Conservation (phyloP, 306 rosid genomes). For the Prunus padus region DNA sequence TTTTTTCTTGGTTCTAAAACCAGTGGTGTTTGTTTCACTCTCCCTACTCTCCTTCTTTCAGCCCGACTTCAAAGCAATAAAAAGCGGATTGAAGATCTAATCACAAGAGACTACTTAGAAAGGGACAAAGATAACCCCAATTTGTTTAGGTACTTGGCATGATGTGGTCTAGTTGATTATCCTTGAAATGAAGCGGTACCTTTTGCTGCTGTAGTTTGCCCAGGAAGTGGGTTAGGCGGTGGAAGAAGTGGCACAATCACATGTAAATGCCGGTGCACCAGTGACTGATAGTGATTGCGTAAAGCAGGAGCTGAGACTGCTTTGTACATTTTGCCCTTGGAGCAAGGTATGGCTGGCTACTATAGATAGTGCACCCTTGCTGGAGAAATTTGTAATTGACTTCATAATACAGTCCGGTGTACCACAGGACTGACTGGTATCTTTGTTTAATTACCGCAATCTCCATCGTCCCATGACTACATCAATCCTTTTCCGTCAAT, state of each 20-base stretch:
- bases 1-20: slow-evolving; percentile 3
- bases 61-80: slow-evolving; percentile 94
- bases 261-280: background rate
- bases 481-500: slow-evolving; percentile 20
- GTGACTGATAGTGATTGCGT: slow-evolving; percentile 33
- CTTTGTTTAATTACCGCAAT: background rate
- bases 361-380: slow-evolving; percentile 34
- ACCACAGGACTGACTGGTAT: slow-evolving; percentile 21
- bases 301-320: slow-evolving; percentile 36
- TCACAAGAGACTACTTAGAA: slow-evolving; percentile 93
- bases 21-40: background rate
- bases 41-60: slow-evolving; percentile 23
- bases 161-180: slow-evolving; percentile 30
- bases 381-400: slow-evolving; percentile 43
- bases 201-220: slow-evolving; percentile 28
- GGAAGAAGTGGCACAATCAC: slow-evolving; percentile 22
- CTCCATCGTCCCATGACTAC: slow-evolving; percentile 24
- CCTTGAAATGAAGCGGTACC: slow-evolving; percentile 23
- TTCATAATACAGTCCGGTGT: slow-evolving; percentile 37
- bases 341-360: slow-evolving; percentile 39
- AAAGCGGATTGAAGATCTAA: slow-evolving; percentile 95
- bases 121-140: slow-evolving; percentile 90
- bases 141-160: slow-evolving; percentile 85
- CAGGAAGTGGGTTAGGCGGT: slow-evolving; percentile 23
- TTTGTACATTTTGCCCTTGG: slow-evolving; percentile 46